These are phyloP conservation scores for Aspergillus sp. DNA, from an alignment of 2,329 filamentous ascomycete species.

Conservation along the genomic window DNA sequence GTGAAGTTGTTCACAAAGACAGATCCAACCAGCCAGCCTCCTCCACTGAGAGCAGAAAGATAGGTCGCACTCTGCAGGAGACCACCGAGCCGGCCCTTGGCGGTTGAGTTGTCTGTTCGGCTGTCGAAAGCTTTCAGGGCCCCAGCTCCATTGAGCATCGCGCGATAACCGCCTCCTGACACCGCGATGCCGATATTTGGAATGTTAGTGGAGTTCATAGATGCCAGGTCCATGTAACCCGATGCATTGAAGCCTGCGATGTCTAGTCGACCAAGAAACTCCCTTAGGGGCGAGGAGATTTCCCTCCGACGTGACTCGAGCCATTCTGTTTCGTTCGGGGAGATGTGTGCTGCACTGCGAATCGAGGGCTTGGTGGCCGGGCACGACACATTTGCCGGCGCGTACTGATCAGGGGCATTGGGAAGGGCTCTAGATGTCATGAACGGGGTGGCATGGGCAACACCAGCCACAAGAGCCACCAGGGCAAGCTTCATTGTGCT, in stretches of 20 bases:
- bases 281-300: conserved; percentile 70
- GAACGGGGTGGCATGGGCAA: not conserved
- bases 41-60: conserved; percentile 76
- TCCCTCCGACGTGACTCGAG: conserved; percentile 68
- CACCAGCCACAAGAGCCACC: not conserved
- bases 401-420: conserved; percentile 68
- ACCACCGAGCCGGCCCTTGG: conserved; percentile 70
- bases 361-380: conserved; percentile 67
- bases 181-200: conserved; percentile 74
- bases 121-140: conserved; percentile 76
- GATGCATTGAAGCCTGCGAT: conserved; percentile 78
- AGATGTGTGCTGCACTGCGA: conserved; percentile 64
- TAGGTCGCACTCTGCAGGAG: conserved; percentile 81
- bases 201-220: conserved; percentile 56
- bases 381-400: conserved; percentile 67
- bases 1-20: conserved; percentile 77
- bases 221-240: conserved; percentile 64
- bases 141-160: conserved; percentile 81
- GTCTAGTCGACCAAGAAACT: conserved; percentile 68
- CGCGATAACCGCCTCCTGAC: conserved; percentile 83
- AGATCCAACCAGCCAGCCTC: conserved; percentile 81
- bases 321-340: conserved; percentile 72
- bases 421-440: conserved; percentile 46
- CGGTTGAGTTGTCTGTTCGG: conserved; percentile 64
- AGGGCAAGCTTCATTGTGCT: not conserved